These are phyloP conservation scores for Alternaria novae-zelandiae DNA, from an alignment of 2,329 filamentous ascomycete species.

Conservation along the genomic window DNA sequence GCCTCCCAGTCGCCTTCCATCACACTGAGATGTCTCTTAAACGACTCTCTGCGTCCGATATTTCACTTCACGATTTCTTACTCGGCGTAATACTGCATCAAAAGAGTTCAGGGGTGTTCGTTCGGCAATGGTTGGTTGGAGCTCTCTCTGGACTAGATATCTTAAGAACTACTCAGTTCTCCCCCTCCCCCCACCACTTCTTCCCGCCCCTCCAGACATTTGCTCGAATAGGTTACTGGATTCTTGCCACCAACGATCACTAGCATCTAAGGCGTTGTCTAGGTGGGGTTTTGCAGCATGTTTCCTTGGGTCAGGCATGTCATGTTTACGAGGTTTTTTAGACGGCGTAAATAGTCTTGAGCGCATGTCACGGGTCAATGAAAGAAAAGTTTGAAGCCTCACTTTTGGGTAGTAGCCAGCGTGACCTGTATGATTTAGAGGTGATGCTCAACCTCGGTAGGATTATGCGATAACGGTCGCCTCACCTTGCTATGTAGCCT, in stretches of 20 bases:
- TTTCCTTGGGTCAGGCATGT: slow-evolving; percentile 9
- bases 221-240: slow-evolving; percentile 8
- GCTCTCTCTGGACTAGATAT: slow-evolving; percentile 31
- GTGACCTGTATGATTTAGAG: not conserved
- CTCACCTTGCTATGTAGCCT: not conserved
- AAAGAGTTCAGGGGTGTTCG: slow-evolving; percentile 26
- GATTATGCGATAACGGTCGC: not conserved
- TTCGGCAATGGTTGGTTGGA: slow-evolving; percentile 21
- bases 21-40: slow-evolving; percentile 2
- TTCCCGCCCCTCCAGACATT: slow-evolving; percentile 3
- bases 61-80: slow-evolving; percentile 24
- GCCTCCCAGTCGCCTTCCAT: slow-evolving; percentile 5
- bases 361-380: slow-evolving; percentile 6
- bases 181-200: slow-evolving; percentile 10
- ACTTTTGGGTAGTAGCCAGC: not conserved
- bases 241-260: slow-evolving; percentile 13
- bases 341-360: slow-evolving; percentile 11
- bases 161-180: slow-evolving; percentile 32
- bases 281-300: slow-evolving; percentile 23
- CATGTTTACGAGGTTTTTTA: slow-evolving; percentile 6
- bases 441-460: not conserved
- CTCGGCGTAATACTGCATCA: slow-evolving; percentile 40
- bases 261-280: slow-evolving; percentile 28
- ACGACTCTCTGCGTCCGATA: slow-evolving; percentile 18
- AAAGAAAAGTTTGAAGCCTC: slow-evolving; percentile 19